These are phyloP conservation scores for Cruciata laevipes DNA, from an alignment of 257 asterid species.

Conservation along the genomic window DNA sequence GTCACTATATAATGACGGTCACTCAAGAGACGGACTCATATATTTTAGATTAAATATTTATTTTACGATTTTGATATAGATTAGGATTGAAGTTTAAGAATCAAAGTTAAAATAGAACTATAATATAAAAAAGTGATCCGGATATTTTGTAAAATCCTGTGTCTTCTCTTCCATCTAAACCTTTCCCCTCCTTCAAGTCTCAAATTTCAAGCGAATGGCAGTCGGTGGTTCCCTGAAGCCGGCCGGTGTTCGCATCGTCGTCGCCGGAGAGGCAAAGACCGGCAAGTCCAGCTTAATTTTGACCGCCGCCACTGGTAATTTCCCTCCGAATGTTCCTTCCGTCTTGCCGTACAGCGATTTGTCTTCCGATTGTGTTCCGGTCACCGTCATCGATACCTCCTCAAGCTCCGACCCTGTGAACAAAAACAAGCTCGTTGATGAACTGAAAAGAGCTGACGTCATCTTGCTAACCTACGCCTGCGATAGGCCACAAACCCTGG, in stretches of 20 bases:
- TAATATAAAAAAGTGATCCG: too few relatives aligned
- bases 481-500: constrained; percentile 78
- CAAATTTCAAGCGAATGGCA: constrained; percentile 39
- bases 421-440: constrained; percentile 66
- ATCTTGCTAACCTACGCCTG: constrained; percentile 90
- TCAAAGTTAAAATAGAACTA: too few relatives aligned
- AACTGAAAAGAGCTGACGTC: constrained; percentile 77
- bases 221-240: constrained; percentile 50
- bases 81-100: too few relatives aligned
- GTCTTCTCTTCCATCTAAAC: too few relatives aligned
- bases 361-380: constrained; percentile 66
- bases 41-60: too few relatives aligned
- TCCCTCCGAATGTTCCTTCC: constrained; percentile 61
- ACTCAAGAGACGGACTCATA: too few relatives aligned
- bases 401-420: constrained; percentile 45
- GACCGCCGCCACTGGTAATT: constrained; percentile 71
- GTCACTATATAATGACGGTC: too few relatives aligned
- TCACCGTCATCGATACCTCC: constrained; percentile 23
- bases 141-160: too few relatives aligned
- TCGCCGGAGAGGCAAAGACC: constrained; percentile 86
- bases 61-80: too few relatives aligned
- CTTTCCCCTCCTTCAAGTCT: not conserved
- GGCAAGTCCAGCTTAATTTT: constrained; percentile 92
- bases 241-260: constrained; percentile 60
- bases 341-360: constrained; percentile 72